These are phyloP conservation scores for Spiraea crenata DNA, from an alignment of 331 rosid genomes.

Conservation along the genomic window DNA sequence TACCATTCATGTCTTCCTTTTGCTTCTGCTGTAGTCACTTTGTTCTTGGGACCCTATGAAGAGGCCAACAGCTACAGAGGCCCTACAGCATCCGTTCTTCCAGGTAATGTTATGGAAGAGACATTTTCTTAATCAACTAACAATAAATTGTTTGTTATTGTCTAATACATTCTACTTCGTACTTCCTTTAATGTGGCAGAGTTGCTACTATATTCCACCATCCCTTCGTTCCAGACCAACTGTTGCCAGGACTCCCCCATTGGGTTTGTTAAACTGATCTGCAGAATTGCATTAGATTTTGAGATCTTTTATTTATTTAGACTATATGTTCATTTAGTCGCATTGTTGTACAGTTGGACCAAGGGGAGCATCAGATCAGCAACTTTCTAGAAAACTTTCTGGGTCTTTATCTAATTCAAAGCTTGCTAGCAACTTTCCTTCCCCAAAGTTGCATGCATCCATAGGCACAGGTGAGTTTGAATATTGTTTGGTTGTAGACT, in stretches of 20 bases:
- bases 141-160: not conserved
- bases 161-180: not conserved
- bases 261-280: conserved; percentile 46
- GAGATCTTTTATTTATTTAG: not conserved
- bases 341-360: conserved; percentile 48
- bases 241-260: conserved; percentile 73
- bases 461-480: conserved; percentile 58
- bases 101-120: conserved; percentile 47
- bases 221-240: conserved; percentile 71
- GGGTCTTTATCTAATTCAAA: conserved; percentile 55
- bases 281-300: not conserved
- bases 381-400: conserved; percentile 50
- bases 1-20: not conserved
- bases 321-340: conserved; percentile 1
- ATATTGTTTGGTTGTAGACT: not conserved
- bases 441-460: conserved; percentile 59
- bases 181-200: conserved; percentile 41
- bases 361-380: conserved; percentile 54
- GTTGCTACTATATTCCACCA: conserved; percentile 89
- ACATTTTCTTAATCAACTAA: not conserved
- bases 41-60: conserved; percentile 96
- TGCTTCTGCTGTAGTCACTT: conserved; percentile 55
- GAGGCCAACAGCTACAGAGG: conserved; percentile 93
- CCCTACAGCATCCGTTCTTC: conserved; percentile 97
- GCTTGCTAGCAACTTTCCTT: conserved; percentile 47